Evolutionary conservation across 1,284 basidiomycete genomes (phyloP).

Genomic region (Microbotryum intermedium): DNA sequence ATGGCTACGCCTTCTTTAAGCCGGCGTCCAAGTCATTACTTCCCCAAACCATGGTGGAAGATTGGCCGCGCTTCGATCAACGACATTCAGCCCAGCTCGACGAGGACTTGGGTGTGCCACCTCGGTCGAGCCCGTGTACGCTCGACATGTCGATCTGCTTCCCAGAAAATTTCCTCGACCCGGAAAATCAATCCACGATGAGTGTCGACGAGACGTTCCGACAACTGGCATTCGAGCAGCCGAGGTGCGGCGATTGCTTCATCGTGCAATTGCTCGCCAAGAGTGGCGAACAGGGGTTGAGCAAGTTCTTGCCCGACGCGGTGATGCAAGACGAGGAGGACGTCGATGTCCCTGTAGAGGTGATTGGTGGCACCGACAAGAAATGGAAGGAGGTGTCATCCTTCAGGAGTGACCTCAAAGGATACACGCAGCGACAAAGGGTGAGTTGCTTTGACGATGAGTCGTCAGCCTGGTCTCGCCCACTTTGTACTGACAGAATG

Average conservation of each 20-base stretch:
- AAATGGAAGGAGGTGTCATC: no score
- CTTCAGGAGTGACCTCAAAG: no score
- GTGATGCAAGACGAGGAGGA: neutral
- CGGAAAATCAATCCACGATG: neutral
- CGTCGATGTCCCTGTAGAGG: neutral
- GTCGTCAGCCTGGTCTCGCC: no score
- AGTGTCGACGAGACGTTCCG: constrained; percentile 33
- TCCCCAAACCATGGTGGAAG: neutral
- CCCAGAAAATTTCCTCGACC: constrained; percentile 10
- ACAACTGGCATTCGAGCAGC: constrained; percentile 35
- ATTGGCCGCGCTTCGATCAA: no score
- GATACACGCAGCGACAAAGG: no score
- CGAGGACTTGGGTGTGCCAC: no score
- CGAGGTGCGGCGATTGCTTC: constrained; percentile 40
- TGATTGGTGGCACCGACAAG: no score
- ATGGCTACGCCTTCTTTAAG: constrained; percentile 16
- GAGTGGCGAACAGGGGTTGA: constrained; percentile 37
- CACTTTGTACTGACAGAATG: no score
- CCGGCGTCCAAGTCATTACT: neutral
- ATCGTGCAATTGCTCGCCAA: constrained; percentile 35
- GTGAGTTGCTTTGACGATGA: no score
- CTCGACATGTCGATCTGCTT: constrained; percentile 17
- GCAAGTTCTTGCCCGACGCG: constrained; percentile 37
- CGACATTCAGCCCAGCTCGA: no score
- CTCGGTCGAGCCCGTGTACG: constrained; percentile 1